A percentile compares a stretch with the other conserved stretches of the same genome.
These are phyloP conservation scores for Drechslerella dactyloides DNA, from an alignment of 2,329 filamentous ascomycete genomes.

Conservation along the genomic window DNA sequence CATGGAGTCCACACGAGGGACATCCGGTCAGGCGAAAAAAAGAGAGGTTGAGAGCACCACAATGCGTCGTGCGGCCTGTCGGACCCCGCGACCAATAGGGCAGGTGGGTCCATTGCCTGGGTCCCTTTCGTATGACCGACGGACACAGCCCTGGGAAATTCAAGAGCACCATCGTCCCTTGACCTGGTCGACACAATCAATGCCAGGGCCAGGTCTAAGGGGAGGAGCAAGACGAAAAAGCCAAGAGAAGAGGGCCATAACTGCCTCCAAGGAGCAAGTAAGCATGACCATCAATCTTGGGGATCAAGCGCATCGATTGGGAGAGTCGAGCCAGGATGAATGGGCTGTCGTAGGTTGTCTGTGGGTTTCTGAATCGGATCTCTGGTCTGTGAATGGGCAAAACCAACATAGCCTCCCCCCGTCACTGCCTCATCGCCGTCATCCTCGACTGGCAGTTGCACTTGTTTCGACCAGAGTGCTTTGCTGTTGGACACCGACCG, in stretches of 20 bases:
- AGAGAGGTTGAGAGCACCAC: background rate
- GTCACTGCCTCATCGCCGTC: conserved; percentile 41
- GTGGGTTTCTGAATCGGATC: conserved; percentile 38
- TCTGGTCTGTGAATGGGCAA: conserved; percentile 45
- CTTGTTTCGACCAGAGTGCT: conserved; percentile 18
- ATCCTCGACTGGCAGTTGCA: conserved; percentile 14
- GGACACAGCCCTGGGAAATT: conserved; percentile 44
- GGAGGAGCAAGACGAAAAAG: background rate
- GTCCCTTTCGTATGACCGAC: conserved; percentile 44
- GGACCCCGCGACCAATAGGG: conserved; percentile 50
- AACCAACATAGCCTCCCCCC: conserved; percentile 44
- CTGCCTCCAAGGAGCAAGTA: background rate
- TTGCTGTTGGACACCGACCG: conserved; percentile 20
- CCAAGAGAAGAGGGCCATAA: background rate
- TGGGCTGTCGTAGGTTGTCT: conserved; percentile 33
- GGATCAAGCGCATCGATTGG: conserved; percentile 25
- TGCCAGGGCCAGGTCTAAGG: conserved; percentile 18
- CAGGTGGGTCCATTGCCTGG: conserved; percentile 39
- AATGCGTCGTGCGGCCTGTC: conserved; percentile 41
- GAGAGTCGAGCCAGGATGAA: conserved; percentile 30
- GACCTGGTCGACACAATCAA: conserved; percentile 47
- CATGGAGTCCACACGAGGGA: conserved; percentile 19
- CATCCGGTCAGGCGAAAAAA: no score
- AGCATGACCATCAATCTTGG: conserved; percentile 25
- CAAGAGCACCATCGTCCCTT: conserved; percentile 12